These are phyloP conservation scores for Phytophthora chlamydospora DNA, from an alignment of 352 stramenopile genomes.

Conservation along the genomic window DNA sequence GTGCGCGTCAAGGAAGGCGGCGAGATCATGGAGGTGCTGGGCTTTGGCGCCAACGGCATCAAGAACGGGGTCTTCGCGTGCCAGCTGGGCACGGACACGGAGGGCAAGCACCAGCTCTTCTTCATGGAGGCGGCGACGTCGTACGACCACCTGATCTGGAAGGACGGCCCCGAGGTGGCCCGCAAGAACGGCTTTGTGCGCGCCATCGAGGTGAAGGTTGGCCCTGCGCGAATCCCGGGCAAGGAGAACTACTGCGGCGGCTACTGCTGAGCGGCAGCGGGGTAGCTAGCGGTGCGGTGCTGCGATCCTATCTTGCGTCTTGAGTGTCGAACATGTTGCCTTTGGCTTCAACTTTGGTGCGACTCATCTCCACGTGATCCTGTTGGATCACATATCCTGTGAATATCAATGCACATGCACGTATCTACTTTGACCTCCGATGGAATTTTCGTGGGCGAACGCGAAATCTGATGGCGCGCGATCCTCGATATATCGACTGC, in stretches of 20 bases:
- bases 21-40: slow-evolving; percentile 56
- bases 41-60: slow-evolving; percentile 68
- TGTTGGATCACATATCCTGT: too few relatives aligned
- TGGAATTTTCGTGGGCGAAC: too few relatives aligned
- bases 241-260: slow-evolving; percentile 64
- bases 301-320: too few relatives aligned
- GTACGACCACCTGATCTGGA: slow-evolving; percentile 52
- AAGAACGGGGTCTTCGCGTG: slow-evolving; percentile 62
- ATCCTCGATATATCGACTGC: too few relatives aligned
- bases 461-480: too few relatives aligned
- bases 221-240: slow-evolving; percentile 42
- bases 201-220: slow-evolving; percentile 55
- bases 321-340: too few relatives aligned
- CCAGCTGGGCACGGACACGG: slow-evolving; percentile 57
- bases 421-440: too few relatives aligned
- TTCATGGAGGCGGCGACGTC: slow-evolving; percentile 58
- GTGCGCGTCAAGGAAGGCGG: slow-evolving; percentile 64
- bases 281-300: too few relatives aligned
- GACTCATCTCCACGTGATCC: too few relatives aligned
- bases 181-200: slow-evolving; percentile 51
- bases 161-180: slow-evolving; percentile 38
- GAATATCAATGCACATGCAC: too few relatives aligned
- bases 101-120: slow-evolving; percentile 61
- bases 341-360: too few relatives aligned
- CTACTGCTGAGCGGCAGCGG: slow-evolving; percentile 47